A percentile compares a stretch with the other conserved stretches of the same genome.
These are phyloP conservation scores for Neopestalotiopsis sp. DNA, from an alignment of 2,329 filamentous ascomycete genomes.

Conservation along the genomic window DNA sequence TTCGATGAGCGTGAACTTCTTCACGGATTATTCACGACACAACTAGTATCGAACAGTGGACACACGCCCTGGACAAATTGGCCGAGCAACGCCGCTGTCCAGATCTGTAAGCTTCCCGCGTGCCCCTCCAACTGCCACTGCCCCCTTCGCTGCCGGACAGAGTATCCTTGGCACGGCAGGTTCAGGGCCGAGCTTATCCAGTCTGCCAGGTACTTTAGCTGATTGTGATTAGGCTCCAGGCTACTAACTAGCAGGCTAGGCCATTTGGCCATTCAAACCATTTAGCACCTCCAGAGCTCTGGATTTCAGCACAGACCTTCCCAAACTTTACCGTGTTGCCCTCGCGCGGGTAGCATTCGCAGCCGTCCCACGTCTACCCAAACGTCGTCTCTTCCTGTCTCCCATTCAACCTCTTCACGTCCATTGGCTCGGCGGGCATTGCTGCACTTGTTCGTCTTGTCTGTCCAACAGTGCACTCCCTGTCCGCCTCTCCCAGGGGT, in stretches of 20 bases:
- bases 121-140: not conserved
- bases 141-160: not conserved
- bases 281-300: constrained; percentile 8
- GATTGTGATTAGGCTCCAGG: not conserved
- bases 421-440: not conserved
- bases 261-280: not conserved
- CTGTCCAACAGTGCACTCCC: not conserved
- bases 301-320: constrained; percentile 17
- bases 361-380: constrained; percentile 11
- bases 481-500: not conserved
- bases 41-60: not conserved
- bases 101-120: not conserved
- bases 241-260: not conserved
- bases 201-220: not conserved
- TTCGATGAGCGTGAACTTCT: no score
- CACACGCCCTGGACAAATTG: not conserved
- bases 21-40: not conserved
- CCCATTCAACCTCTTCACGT: not conserved
- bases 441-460: not conserved
- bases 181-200: not conserved
- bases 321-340: constrained; percentile 12
- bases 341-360: constrained; percentile 9
- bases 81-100: not conserved
- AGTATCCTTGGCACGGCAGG: constrained; percentile 9
- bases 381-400: constrained; percentile 9